phyloP scores from a whole-genome alignment of 202 grass and related monocot species.

The Cymbopogon flexuosus region DNA sequence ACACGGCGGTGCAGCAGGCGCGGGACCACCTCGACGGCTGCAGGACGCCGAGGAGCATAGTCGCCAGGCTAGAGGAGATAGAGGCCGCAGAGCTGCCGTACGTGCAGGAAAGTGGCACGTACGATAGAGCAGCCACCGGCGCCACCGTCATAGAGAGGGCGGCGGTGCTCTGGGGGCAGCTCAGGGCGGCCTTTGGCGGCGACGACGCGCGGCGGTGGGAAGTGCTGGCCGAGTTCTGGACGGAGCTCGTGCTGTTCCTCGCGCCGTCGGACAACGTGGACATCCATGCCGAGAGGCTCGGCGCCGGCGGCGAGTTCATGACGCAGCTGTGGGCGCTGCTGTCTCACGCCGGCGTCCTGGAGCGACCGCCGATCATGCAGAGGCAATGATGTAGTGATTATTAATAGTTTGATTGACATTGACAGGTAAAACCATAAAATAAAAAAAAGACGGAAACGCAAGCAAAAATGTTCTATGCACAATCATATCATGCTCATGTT shows the following conservation, averaged over 20 bases:
- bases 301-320: conserved; percentile 51
- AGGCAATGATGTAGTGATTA: neutral
- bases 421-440: neutral
- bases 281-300: conserved; percentile 41
- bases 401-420: neutral
- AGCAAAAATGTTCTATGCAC: too few species aligned
- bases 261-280: conserved; percentile 50
- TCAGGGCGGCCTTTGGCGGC: neutral
- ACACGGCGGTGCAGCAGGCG: conserved; percentile 44
- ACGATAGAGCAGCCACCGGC: neutral
- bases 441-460: too few species aligned
- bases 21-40: conserved; percentile 26
- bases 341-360: conserved; percentile 43
- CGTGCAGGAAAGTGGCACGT: neutral
- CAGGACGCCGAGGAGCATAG: neutral
- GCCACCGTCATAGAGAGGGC: conserved; percentile 36
- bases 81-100: neutral
- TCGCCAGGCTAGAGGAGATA: conserved; percentile 11
- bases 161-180: conserved; percentile 32
- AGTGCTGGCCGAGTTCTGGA: conserved; percentile 48
- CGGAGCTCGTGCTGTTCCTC: conserved; percentile 44
- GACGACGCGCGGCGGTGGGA: conserved; percentile 18
- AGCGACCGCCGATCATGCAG: conserved; percentile 24
- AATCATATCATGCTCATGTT: too few species aligned
- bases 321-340: conserved; percentile 49